These are phyloP conservation scores for Globisporangium polare DNA, from an alignment of 352 stramenopile species.

Conservation along the genomic window DNA sequence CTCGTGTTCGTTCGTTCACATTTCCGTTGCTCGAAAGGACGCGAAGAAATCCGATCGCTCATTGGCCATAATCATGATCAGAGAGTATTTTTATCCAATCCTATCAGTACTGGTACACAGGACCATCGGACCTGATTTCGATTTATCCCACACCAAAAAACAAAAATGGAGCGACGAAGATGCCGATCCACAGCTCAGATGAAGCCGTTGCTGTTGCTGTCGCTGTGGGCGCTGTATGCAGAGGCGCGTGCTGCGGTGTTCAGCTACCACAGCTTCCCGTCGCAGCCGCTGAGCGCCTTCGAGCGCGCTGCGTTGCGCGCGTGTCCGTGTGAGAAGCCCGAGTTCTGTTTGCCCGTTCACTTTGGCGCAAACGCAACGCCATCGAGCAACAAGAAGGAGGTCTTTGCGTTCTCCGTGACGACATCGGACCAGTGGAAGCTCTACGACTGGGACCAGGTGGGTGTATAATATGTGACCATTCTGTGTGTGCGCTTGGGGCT, in stretches of 20 bases:
- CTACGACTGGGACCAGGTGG: slow-evolving; percentile 72
- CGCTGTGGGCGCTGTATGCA: background rate
- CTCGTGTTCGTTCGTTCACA: slow-evolving; percentile 18
- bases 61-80: slow-evolving; percentile 1
- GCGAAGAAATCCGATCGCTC: slow-evolving; percentile 13
- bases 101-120: background rate
- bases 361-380: background rate
- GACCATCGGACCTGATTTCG: background rate
- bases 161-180: background rate
- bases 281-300: slow-evolving; percentile 24
- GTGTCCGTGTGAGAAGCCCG: slow-evolving; percentile 43
- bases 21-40: slow-evolving; percentile 16
- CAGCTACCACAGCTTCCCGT: slow-evolving; percentile 11
- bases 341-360: slow-evolving; percentile 56
- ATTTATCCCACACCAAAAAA: background rate
- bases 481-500: too few species aligned
- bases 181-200: background rate
- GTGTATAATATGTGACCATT: too few species aligned
- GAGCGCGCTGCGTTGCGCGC: slow-evolving; percentile 28
- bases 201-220: slow-evolving; percentile 11
- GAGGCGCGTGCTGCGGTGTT: slow-evolving; percentile 16
- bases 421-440: slow-evolving; percentile 60
- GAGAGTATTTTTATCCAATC: background rate
- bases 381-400: slow-evolving; percentile 38
- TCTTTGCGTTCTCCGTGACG: slow-evolving; percentile 77